phyloP scores from a whole-genome alignment of 441 rosid genomes.

The Brassica balearica region DNA sequence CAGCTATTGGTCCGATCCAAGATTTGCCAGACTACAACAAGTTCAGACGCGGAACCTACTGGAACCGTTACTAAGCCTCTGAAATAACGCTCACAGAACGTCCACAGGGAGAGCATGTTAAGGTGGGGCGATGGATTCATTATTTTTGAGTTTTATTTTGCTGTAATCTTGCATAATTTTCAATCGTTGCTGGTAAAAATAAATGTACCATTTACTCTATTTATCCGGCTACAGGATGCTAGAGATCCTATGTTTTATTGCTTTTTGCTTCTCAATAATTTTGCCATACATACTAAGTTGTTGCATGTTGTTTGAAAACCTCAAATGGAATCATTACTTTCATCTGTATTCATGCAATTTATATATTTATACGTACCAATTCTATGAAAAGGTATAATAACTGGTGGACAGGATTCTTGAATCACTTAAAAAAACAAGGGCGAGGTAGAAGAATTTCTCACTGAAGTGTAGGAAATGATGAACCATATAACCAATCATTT shows the following conservation, averaged over 20 bases:
- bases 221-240: constrained; percentile 23
- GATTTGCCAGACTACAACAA: constrained; percentile 92
- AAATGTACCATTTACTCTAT: constrained; percentile 33
- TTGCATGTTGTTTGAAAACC: too few relatives aligned
- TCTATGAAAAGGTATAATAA: too few relatives aligned
- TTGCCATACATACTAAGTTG: background rate
- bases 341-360: too few relatives aligned
- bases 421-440: too few relatives aligned
- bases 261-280: background rate
- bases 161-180: constrained; percentile 34
- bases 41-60: constrained; percentile 99
- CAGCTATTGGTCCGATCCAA: constrained; percentile 96
- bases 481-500: too few relatives aligned
- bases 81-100: constrained; percentile 14
- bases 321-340: too few relatives aligned
- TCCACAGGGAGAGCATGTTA: constrained; percentile 16
- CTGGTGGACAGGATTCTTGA: too few relatives aligned
- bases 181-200: constrained; percentile 38
- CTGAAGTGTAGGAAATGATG: too few relatives aligned
- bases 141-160: constrained; percentile 23
- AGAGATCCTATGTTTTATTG: constrained; percentile 29
- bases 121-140: constrained; percentile 38
- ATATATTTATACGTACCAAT: too few relatives aligned
- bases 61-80: constrained; percentile 77
- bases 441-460: too few relatives aligned